These are phyloP conservation scores for Chlorella ohadii DNA, from an alignment of 139 green algal genomes.

Conservation along the genomic window DNA sequence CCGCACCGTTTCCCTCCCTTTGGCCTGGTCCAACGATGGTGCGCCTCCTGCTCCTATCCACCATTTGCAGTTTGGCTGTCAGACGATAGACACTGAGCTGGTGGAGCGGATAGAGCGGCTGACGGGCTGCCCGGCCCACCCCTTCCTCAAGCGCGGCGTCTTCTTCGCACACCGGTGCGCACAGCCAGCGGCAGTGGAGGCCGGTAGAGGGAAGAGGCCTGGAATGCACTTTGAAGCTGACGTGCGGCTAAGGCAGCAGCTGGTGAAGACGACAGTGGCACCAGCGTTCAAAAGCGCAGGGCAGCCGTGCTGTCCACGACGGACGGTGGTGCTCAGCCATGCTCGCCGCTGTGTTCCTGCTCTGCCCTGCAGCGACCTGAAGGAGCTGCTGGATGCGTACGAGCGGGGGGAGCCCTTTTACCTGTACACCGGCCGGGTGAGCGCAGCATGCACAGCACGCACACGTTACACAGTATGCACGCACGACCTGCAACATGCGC, in stretches of 20 bases:
- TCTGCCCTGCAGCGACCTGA: constrained; percentile 69
- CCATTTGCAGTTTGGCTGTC: constrained; percentile 69
- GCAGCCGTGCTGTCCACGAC: too few species aligned
- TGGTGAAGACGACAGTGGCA: not conserved
- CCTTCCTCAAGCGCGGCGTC: constrained; percentile 92
- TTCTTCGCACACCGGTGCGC: constrained; percentile 93
- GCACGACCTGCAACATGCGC: too few species aligned
- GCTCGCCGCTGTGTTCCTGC: not conserved
- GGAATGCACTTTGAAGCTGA: too few species aligned
- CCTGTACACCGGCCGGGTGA: constrained; percentile 93
- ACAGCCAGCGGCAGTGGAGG: too few species aligned
- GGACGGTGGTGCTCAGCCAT: too few species aligned
- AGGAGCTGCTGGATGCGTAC: constrained; percentile 90
- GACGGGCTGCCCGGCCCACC: constrained; percentile 85
- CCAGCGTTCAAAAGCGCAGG: too few species aligned
- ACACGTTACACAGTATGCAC: too few species aligned
- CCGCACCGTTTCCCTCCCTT: too few species aligned
- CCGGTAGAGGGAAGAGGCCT: too few species aligned
- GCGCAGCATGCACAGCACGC: not conserved
- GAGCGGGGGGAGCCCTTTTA: constrained; percentile 96
- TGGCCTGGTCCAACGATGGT: not conserved
- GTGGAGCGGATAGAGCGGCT: constrained; percentile 71
- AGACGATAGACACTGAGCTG: constrained; percentile 56
- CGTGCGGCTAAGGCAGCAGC: too few species aligned
- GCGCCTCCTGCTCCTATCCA: too few species aligned